phyloP scores from a whole-genome alignment of 1,139 yeast genomes.

The Suhomyces atakaporum region DNA sequence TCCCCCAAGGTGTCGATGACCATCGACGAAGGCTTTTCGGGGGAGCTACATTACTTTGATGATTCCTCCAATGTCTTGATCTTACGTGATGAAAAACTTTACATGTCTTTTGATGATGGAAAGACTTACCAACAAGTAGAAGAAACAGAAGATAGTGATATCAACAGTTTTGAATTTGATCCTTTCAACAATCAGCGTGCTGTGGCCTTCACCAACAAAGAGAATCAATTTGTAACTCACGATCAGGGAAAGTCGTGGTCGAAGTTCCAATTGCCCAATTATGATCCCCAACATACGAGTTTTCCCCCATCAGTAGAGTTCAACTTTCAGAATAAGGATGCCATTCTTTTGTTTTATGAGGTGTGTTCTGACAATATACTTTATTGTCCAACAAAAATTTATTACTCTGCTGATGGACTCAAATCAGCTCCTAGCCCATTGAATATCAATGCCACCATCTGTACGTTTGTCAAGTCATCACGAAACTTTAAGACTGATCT shows the following conservation, averaged over 20 bases:
- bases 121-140: conserved; percentile 47
- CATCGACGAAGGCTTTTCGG: conserved; percentile 16
- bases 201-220: conserved; percentile 45
- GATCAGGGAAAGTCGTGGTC: conserved; percentile 65
- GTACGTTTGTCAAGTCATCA: conserved; percentile 55
- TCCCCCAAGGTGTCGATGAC: conserved; percentile 16
- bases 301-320: conserved; percentile 27
- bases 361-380: conserved; percentile 32
- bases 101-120: conserved; percentile 61
- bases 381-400: conserved; percentile 44
- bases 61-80: conserved; percentile 54
- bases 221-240: conserved; percentile 50
- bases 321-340: conserved; percentile 32
- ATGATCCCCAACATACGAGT: neutral
- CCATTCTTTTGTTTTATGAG: conserved; percentile 39
- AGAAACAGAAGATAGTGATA: conserved; percentile 26
- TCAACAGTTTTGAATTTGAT: conserved; percentile 42
- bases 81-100: conserved; percentile 29
- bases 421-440: conserved; percentile 41
- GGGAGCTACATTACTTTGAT: conserved; percentile 50
- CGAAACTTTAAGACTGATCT: conserved; percentile 38
- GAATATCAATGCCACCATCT: conserved; percentile 35
- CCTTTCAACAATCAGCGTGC: conserved; percentile 51
- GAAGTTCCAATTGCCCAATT: conserved; percentile 29
- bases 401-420: conserved; percentile 58